Base-by-base conservation (phyloP, 805 yeast species). In the Henningerozyma blattae region DNA sequence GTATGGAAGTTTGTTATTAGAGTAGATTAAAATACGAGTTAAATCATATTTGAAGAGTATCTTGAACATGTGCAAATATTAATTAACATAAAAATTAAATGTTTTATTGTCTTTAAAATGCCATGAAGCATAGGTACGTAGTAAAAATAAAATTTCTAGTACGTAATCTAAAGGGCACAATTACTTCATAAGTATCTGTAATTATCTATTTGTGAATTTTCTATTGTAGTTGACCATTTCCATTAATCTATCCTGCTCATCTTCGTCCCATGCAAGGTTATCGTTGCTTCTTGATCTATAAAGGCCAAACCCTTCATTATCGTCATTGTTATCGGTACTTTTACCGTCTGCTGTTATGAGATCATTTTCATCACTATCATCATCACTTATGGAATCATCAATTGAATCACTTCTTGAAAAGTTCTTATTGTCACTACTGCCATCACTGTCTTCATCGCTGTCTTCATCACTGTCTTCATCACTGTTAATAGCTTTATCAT, bases 241-340 rank as follows among this genome's bases (percentile, higher is more conserved):
- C 40, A 46, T 48, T 24, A 48, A 39, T 26, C 51, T 39, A 28
- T 46, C 46, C 31, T 47, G 55, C 25, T 49, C 53, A 22, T 43
- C 40, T 30, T 44, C 48, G 29, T 49, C 52, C 56, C 58, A 55
- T 14, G 53, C 36, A 32, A 48, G 40, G 32, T 45, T 52, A 24
- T 54, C 58, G 20, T 47, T 53, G 27, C 58, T 56, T n/a, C 45
- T 46, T 9, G 59, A 48, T 28, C 59, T 47, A 27, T 51, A 54
- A 27, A 56, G 38, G 5, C 49, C 42, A n/a, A 50, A 56, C 15
- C 56, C 55, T 4, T 54, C 59, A 18, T 58, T 55, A 19, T 47
- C 53, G 6, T 37, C 44, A 8, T 42, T 51, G 12, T 45, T 45
- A n/a, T 40, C 44, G 18, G 35, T 45, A 13, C 20, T 22, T 30